Conservation (phyloP, 73 alveolate genomes). For the Paramecium bursaria region DNA sequence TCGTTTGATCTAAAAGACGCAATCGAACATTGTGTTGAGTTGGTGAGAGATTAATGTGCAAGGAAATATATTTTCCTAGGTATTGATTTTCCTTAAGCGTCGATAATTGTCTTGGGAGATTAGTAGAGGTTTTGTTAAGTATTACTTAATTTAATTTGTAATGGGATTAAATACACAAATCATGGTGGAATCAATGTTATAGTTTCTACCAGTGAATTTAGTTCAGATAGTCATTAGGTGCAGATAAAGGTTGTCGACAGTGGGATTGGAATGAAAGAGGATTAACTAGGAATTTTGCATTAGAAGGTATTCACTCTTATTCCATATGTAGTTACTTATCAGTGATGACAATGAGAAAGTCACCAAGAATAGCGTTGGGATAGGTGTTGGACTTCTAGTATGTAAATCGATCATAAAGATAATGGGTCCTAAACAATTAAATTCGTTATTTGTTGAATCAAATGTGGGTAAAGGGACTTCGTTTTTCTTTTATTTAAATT, state of each 20-base stretch:
- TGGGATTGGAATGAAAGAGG: too few species aligned
- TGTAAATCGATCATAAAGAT: slow-evolving; percentile 8
- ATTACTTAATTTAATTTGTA: neutral
- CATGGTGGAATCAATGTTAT: slow-evolving; percentile 25
- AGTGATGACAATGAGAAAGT: slow-evolving; percentile 38
- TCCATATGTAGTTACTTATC: neutral
- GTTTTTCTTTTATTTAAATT: slow-evolving; percentile 49
- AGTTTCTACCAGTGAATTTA: neutral
- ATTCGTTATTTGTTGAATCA: slow-evolving; percentile 41
- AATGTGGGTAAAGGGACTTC: slow-evolving; percentile 7
- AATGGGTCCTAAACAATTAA: slow-evolving; percentile 39
- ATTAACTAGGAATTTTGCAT: too few species aligned
- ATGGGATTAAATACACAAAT: slow-evolving; percentile 36
- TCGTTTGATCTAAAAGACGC: slow-evolving; percentile 16
- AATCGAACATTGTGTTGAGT: slow-evolving; percentile 8
- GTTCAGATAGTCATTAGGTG: too few species aligned
- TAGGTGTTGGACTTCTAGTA: slow-evolving; percentile 44
- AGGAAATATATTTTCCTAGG: neutral
- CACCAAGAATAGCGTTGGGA: slow-evolving; percentile 32
- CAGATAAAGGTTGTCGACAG: too few species aligned
- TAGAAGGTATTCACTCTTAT: too few species aligned
- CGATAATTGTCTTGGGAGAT: slow-evolving; percentile 29
- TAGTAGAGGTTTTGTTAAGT: slow-evolving; percentile 11
- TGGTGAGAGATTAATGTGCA: slow-evolving; percentile 25
- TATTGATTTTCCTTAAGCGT: neutral